Conservation (phyloP, 2,329 filamentous ascomycete genomes). For the Colletotrichum tropicicola region DNA sequence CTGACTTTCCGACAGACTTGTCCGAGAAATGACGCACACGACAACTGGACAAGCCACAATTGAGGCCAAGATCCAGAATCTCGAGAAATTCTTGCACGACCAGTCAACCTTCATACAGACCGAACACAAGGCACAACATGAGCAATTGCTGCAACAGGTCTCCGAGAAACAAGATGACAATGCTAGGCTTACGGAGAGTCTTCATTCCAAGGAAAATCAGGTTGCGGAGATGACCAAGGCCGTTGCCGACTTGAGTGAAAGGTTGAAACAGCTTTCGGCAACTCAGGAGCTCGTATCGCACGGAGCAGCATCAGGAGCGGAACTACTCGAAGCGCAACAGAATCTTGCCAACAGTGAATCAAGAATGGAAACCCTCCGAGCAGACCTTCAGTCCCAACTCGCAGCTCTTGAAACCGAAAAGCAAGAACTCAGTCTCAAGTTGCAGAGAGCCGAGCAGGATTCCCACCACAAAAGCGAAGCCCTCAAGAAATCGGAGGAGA, state of each 20-base stretch:
- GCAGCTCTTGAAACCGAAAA: background rate
- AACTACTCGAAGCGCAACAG: background rate
- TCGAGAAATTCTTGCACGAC: background rate
- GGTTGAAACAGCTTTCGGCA: background rate
- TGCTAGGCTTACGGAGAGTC: slow-evolving; percentile 6
- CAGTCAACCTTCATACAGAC: background rate
- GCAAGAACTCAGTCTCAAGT: slow-evolving; percentile 4
- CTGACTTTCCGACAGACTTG: background rate
- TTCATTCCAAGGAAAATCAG: slow-evolving; percentile 1
- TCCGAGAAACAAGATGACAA: slow-evolving; percentile 19
- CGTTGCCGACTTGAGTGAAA: background rate
- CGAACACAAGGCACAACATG: background rate
- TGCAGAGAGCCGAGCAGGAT: background rate
- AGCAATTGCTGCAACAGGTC: slow-evolving; percentile 3
- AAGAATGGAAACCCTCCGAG: background rate
- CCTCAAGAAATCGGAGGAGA: background rate
- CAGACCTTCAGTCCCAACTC: background rate
- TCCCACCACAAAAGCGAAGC: background rate
- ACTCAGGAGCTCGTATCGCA: background rate
- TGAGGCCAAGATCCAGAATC: background rate
- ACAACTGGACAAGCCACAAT: background rate
- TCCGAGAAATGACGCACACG: background rate
- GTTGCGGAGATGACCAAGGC: background rate
- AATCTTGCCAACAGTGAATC: background rate
- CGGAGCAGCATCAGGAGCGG: background rate